phyloP scores from a whole-genome alignment of 2,329 filamentous ascomycete species.

The Colletotrichum horii region DNA sequence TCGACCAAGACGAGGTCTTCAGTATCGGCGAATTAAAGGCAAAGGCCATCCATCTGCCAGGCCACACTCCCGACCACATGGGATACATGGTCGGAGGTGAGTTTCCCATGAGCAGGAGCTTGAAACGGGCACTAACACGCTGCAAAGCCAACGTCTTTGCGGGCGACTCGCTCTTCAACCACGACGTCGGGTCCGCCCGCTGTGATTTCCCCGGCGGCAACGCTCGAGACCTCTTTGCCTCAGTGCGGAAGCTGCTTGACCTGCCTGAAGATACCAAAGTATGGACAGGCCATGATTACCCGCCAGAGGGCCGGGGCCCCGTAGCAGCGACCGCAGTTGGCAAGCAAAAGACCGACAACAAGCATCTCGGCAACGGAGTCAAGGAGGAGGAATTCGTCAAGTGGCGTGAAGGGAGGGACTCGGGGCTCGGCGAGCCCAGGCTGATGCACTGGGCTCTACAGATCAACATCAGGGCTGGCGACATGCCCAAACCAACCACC shows the following conservation, averaged over 20 bases:
- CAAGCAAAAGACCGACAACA: constrained; percentile 51
- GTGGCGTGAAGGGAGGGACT: constrained; percentile 48
- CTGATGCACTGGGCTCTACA: constrained; percentile 57
- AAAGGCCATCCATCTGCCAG: constrained; percentile 48
- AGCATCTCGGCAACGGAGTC: constrained; percentile 49
- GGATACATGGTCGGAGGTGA: constrained; percentile 47
- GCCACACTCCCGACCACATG: constrained; percentile 54
- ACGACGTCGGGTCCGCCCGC: constrained; percentile 52
- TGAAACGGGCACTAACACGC: not conserved
- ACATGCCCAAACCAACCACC: constrained; percentile 39
- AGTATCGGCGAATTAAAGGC: constrained; percentile 42
- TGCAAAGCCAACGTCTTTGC: constrained; percentile 38
- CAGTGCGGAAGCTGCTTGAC: constrained; percentile 44
- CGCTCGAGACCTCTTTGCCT: constrained; percentile 47
- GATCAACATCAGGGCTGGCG: constrained; percentile 56
- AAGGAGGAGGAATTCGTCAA: constrained; percentile 49
- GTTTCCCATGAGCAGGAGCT: not conserved
- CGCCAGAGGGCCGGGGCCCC: constrained; percentile 36
- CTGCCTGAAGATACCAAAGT: constrained; percentile 50
- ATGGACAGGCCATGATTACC: constrained; percentile 63
- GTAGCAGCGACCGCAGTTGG: constrained; percentile 48
- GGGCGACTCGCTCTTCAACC: constrained; percentile 53
- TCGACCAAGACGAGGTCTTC: constrained; percentile 48
- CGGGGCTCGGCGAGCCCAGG: constrained; percentile 44
- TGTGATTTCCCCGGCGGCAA: constrained; percentile 57